Percentiles rank a stretch among this genome's conserved stretches.
Evolutionary conservation across 306 rosid species (phyloP).

Genomic region (Lathyrus sativus): DNA sequence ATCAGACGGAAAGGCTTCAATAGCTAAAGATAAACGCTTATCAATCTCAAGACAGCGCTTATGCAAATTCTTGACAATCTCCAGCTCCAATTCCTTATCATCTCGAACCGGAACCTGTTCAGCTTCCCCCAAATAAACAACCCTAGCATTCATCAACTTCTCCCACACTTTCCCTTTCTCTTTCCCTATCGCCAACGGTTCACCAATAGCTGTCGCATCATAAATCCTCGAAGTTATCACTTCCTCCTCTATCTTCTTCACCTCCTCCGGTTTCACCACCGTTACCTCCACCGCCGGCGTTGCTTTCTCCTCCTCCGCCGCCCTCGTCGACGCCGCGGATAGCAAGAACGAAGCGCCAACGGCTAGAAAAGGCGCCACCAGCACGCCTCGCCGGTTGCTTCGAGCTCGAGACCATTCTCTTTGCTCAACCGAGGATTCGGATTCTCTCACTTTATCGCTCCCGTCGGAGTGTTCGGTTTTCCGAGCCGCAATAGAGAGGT

Average conservation of each 20-base stretch:
- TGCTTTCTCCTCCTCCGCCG: constrained; percentile 49
- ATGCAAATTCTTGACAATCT: constrained; percentile 70
- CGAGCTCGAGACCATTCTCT: constrained; percentile 18
- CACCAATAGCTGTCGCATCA: constrained; percentile 87
- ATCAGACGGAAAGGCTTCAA: constrained; percentile 79
- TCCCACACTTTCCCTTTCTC: constrained; percentile 89
- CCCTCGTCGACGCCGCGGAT: constrained; percentile 56
- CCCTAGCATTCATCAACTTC: constrained; percentile 83
- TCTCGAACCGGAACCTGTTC: constrained; percentile 91
- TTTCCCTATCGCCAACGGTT: constrained; percentile 87
- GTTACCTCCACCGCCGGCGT: constrained; percentile 22
- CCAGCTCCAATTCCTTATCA: constrained; percentile 88
- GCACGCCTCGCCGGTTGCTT: constrained; percentile 56
- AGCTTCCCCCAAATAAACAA: constrained; percentile 89
- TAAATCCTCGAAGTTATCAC: constrained; percentile 76
- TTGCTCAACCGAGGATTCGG: constrained; percentile 9
- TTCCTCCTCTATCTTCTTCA: constrained; percentile 54
- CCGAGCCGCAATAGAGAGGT: constrained; percentile 30
- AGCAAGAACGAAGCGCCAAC: constrained; percentile 63
- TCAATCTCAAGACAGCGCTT: constrained; percentile 62
- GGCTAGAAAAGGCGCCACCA: constrained; percentile 64
- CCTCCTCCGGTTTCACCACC: constrained; percentile 42
- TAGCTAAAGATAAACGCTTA: constrained; percentile 66
- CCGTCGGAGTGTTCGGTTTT: constrained; percentile 26
- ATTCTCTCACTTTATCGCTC: not conserved